Evolutionary conservation across 106 monocot species (phyloP).

Genomic region (Platanthera zijinensis): DNA sequence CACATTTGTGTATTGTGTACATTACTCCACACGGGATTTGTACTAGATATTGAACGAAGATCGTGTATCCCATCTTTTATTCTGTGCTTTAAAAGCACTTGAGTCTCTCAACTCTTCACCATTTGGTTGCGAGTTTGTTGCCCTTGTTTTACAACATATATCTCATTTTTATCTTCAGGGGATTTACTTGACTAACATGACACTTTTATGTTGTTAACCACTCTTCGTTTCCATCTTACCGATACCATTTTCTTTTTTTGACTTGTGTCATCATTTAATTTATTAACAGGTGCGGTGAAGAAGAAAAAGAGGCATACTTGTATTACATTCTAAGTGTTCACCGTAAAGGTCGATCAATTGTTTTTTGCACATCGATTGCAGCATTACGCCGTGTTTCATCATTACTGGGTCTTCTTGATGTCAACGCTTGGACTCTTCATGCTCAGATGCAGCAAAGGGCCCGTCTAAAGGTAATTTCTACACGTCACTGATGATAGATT

Average conservation of each 20-base stretch:
- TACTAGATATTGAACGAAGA: too few species aligned
- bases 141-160: too few species aligned
- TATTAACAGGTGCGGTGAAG: conserved; percentile 66
- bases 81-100: too few species aligned
- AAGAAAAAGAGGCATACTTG: conserved; percentile 93
- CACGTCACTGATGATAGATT: background rate
- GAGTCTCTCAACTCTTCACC: too few species aligned
- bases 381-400: conserved; percentile 81
- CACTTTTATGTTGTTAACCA: too few species aligned
- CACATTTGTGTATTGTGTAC: too few species aligned
- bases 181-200: too few species aligned
- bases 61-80: too few species aligned
- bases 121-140: too few species aligned
- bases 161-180: too few species aligned
- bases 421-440: conserved; percentile 79
- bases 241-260: background rate
- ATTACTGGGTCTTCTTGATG: conserved; percentile 48
- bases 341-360: conserved; percentile 81
- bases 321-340: conserved; percentile 96
- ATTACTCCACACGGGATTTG: too few species aligned
- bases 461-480: conserved; percentile 69
- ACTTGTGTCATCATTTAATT: background rate
- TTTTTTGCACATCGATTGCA: conserved; percentile 95
- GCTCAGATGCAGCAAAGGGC: conserved; percentile 98
- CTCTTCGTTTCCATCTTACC: too few species aligned